Evolutionary conservation across 108 stramenopile species (phyloP).

Genomic region (Mediolabrus comicus): DNA sequence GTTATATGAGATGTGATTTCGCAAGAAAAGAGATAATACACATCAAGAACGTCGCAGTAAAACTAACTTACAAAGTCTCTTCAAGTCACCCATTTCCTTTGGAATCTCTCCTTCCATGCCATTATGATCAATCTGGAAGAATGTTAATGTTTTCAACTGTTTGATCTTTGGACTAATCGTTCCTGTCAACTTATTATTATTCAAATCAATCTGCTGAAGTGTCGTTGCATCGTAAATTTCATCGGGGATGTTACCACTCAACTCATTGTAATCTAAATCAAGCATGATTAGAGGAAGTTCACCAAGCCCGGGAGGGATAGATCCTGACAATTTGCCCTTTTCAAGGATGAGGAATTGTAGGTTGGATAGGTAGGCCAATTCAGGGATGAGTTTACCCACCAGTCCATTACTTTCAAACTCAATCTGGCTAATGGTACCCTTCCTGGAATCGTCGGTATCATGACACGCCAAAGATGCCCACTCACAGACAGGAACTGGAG

Average conservation of each 20-base stretch:
- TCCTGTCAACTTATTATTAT: conserved; percentile 57
- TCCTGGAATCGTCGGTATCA: not conserved
- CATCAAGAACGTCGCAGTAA: not conserved
- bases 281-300: conserved; percentile 15
- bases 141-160: conserved; percentile 4
- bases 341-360: conserved; percentile 48
- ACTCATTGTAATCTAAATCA: conserved; percentile 60
- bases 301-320: conserved; percentile 45
- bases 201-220: conserved; percentile 55
- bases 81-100: conserved; percentile 7
- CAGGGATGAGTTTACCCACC: conserved; percentile 48
- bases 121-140: conserved; percentile 28
- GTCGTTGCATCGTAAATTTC: conserved; percentile 32
- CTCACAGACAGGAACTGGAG: not conserved
- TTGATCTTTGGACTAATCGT: conserved; percentile 47
- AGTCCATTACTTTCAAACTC: conserved; percentile 50
- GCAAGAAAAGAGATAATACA: not conserved
- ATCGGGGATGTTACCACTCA: conserved; percentile 48
- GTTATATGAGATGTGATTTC: not conserved
- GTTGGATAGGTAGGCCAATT: conserved; percentile 32
- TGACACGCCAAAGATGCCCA: not conserved
- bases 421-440: not conserved
- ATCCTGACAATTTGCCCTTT: conserved; percentile 49
- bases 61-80: conserved; percentile 29
- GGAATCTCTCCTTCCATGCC: conserved; percentile 17